These are phyloP conservation scores for Castanospermum australe DNA, from an alignment of 306 rosid species.

Conservation along the genomic window DNA sequence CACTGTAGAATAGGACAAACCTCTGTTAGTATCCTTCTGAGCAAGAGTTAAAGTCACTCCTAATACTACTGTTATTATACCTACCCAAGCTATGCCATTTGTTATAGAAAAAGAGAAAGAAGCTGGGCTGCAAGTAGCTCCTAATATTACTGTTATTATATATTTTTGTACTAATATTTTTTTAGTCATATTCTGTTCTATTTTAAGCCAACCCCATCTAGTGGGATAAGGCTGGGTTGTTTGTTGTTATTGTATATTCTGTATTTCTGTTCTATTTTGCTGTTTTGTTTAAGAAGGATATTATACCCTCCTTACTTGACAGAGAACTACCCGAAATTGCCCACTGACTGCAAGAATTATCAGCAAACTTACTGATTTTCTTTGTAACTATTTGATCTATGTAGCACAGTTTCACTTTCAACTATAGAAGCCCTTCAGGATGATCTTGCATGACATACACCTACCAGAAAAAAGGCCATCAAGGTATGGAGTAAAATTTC, in stretches of 20 bases:
- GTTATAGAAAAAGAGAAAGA: too few species aligned
- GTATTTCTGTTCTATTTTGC: background rate
- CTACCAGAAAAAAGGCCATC: background rate
- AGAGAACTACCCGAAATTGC: background rate
- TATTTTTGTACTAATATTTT: too few species aligned
- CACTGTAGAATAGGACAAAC: too few species aligned
- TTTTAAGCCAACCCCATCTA: too few species aligned
- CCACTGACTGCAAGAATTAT: background rate
- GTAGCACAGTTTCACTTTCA: background rate
- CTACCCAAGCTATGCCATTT: too few species aligned
- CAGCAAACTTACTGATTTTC: background rate
- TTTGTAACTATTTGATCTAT: background rate
- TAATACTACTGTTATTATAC: too few species aligned
- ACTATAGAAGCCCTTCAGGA: background rate
- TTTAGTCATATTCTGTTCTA: too few species aligned
- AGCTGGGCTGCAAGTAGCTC: too few species aligned
- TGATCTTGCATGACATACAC: background rate
- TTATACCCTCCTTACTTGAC: background rate
- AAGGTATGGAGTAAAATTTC: background rate
- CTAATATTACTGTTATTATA: too few species aligned
- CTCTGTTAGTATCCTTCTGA: too few species aligned
- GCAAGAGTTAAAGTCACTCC: too few species aligned
- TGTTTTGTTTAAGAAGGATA: background rate
- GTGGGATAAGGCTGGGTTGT: background rate
- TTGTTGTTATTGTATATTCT: background rate